Evolutionary conservation across 2,329 filamentous ascomycete species (phyloP), one percentile per base, ranked within the genome.

Genomic region (Colletotrichum plurivorum): DNA sequence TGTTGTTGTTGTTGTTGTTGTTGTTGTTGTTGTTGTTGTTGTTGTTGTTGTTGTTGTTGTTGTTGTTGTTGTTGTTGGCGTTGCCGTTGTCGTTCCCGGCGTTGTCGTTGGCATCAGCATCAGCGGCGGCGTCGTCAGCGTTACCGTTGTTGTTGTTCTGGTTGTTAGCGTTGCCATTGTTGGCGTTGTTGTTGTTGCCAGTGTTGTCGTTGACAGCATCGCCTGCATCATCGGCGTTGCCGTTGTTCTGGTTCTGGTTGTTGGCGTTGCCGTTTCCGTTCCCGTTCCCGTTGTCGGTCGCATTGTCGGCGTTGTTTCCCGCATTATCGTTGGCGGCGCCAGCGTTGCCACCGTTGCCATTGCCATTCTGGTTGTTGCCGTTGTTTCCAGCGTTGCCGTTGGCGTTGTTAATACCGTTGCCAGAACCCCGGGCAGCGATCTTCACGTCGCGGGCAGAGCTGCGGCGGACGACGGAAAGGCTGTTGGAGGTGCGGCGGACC

Each of bases 1-100:
- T 7, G 6, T 49, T 18, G n/a, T 12, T 6, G 18, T 49, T 36
- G 25, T 43, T n/a, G 27, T 43, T 52, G 12, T 25, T 18, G 9
- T 66, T 57, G 53, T 41, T 51, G 31, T 63, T 31, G 55, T 45
- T 43, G 20, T 48, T 63, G 78, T 85, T 77, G 74, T 86, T 79
- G 45, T 41, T 22, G 62, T 16, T 48, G 16, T 75, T 75, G 45
- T 70, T 60, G 6, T 22, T 31, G 12, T 20, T 31, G 20, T 27
- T 12, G 43, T 67, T 49, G n/a, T 27, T 55, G 57, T 78, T 70
- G 16, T n/a, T 7, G 9, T 31, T 7, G 2, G 27, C 27, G 2
- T 31, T 31, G 7, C 27, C 27, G 27, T 31, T 31, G 27, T 31
- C 9, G 27, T 31, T 62, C 20, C 22, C 58, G 16, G 27, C 45